These are phyloP conservation scores for Poteriospumella lacustris DNA, from an alignment of 108 stramenopile genomes.

Conservation along the genomic window DNA sequence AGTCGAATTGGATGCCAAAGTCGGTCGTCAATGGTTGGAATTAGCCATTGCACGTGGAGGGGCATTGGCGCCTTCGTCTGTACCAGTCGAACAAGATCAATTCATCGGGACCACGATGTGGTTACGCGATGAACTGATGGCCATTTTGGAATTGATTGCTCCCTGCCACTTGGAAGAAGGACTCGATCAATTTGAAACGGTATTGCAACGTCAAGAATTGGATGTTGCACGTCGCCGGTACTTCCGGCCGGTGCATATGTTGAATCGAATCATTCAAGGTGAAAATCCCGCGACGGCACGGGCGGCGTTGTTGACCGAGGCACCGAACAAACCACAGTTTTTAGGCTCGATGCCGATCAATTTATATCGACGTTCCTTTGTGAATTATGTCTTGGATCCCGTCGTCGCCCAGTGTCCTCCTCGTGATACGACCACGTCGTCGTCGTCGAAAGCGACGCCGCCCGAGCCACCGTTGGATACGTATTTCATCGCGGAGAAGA, in stretches of 20 bases:
- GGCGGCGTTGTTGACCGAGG: neutral
- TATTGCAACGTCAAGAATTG: no score
- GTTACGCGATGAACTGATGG: neutral
- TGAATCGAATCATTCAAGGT: neutral
- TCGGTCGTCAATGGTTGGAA: neutral
- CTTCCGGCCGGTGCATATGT: neutral
- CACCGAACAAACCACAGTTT: slow-evolving; percentile 42
- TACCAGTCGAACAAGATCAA: neutral
- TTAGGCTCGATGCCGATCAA: slow-evolving; percentile 91
- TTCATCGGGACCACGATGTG: neutral
- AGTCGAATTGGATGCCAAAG: neutral
- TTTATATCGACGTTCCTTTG: slow-evolving; percentile 68
- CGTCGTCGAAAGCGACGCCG: slow-evolving; percentile 66
- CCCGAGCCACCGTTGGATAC: slow-evolving; percentile 53
- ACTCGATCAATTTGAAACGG: neutral
- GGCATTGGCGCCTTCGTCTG: neutral
- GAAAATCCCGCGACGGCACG: neutral
- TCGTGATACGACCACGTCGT: no score
- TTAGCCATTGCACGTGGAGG: neutral
- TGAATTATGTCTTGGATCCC: neutral
- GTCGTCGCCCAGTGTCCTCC: no score
- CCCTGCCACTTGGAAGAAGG: neutral
- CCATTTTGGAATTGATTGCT: neutral
- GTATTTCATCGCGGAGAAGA: slow-evolving; percentile 90
- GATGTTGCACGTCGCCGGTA: neutral